A percentile compares a stretch with the other conserved stretches of the same genome.
Conservation (phyloP, 2,329 filamentous ascomycete genomes). For the Trichoderma polysporum region DNA sequence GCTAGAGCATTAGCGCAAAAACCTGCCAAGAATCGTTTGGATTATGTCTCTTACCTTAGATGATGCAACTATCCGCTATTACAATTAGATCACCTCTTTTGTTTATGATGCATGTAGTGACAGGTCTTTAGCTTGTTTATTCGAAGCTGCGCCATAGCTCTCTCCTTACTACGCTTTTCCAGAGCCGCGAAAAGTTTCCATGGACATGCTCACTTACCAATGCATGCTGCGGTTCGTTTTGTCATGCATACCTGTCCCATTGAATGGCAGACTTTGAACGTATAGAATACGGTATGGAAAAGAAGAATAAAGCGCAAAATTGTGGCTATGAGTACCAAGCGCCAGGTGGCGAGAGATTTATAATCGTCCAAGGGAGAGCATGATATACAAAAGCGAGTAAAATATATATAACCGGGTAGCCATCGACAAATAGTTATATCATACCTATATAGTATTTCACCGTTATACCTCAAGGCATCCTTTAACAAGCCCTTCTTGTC, state of each 20-base stretch:
- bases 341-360: neutral
- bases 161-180: neutral
- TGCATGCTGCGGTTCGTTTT: neutral
- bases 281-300: neutral
- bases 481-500: neutral
- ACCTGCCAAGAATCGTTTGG: neutral
- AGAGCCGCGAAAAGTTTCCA: neutral
- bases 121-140: neutral
- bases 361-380: neutral
- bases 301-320: neutral
- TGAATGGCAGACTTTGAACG: neutral
- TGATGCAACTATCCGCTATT: neutral
- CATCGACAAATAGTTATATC: neutral
- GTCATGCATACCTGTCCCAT: neutral
- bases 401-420: neutral
- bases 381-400: neutral
- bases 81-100: neutral
- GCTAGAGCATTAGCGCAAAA: too few relatives aligned
- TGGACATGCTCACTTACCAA: neutral
- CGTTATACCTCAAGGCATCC: neutral
- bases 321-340: neutral
- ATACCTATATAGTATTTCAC: neutral
- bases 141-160: neutral
- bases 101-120: neutral
- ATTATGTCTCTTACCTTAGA: neutral